phyloP scores from a whole-genome alignment of 75 land plant genomes.

The Pinus albicaulis region DNA sequence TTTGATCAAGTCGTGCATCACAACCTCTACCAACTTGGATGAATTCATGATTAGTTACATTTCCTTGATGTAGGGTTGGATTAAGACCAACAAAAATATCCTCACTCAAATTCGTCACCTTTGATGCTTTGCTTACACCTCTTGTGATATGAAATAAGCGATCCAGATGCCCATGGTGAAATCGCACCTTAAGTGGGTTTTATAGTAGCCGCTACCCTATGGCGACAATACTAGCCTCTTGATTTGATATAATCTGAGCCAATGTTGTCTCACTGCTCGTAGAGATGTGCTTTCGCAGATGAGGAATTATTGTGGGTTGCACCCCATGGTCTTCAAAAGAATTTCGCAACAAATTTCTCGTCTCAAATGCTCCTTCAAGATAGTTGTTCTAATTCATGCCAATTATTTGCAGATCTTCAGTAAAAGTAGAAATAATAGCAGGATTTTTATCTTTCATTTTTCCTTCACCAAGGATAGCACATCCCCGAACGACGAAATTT shows the following conservation, averaged over 20 bases:
- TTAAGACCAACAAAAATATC: slow-evolving; percentile 97
- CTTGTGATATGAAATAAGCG: slow-evolving; percentile 90
- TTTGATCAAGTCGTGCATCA: slow-evolving; percentile 97
- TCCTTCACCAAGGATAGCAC: slow-evolving; percentile 83
- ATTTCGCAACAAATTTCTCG: slow-evolving; percentile 92
- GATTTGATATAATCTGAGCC: slow-evolving; percentile 97
- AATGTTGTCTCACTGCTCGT: slow-evolving; percentile 96
- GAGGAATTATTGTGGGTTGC: slow-evolving; percentile 72
- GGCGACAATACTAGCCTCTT: slow-evolving; percentile 94
- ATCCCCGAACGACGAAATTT: slow-evolving; percentile 90
- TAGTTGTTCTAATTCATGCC: slow-evolving; percentile 99
- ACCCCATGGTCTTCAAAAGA: slow-evolving; percentile 70
- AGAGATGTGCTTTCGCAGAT: slow-evolving; percentile 92
- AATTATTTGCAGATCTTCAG: slow-evolving; percentile 81
- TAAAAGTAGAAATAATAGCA: slow-evolving; percentile 90
- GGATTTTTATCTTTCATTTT: slow-evolving; percentile 97
- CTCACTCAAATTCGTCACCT: slow-evolving; percentile 89
- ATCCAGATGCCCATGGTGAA: slow-evolving; percentile 98
- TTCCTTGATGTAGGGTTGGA: slow-evolving; percentile 87
- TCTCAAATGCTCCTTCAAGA: slow-evolving; percentile 94
- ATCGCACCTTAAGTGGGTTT: slow-evolving; percentile 88
- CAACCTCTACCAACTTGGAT: slow-evolving; percentile 99
- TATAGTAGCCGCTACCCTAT: slow-evolving; percentile 88
- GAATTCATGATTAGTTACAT: slow-evolving; percentile 97
- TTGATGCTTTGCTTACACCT: slow-evolving; percentile 99